Base-by-base conservation (phyloP, 2,329 filamentous ascomycete genomes). In the Epichloe sylvatica region DNA sequence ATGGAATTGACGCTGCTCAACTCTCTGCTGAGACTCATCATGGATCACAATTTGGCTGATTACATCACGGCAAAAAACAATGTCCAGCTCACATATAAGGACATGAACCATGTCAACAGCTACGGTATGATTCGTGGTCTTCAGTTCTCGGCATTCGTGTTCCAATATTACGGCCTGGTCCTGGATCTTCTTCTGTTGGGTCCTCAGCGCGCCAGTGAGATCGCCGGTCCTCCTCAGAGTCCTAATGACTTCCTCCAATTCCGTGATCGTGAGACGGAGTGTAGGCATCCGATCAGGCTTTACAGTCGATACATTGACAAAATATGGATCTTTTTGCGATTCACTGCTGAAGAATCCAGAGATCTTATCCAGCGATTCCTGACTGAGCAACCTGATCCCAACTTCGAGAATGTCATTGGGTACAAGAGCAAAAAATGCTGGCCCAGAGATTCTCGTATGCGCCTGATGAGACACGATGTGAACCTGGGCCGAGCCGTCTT, bases 41-140 rank as follows among this genome's bases (percentile, higher is more conserved):
- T 98, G 94, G 94, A 98, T 60, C 92, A 98, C 75, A 98, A 98
- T 65, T 70, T 98, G 70, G 92, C 92, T 5, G 94, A 98, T 66
- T 98, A 98, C 69, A 98, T 98, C 62, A 96, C 91, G 1, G 89
- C 91, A 37, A 98, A 98, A 78, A 98, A 98, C 74, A 98, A 98
- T 62, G 92, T 98, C 12, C 91, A 96, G 65, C 78, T 98, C 54
- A 96, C 94, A 54, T 98, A 98, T 75, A 98, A 98, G 72, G 92
- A 98, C 60, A 98, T 98, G 92, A 97, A 96, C 63, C 92, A 98
- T 62, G 92, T 94, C 63, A 98, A 98, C 70, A 94, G 88, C 63
- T 98, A 97, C 63, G 92, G 92, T 58, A 86, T 98, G 84, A 96
- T 98, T 60, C 88, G 92, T 60, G 92, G 94, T 58, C 76, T 98